Base-by-base conservation (phyloP, 768 basidiomycete genomes). In the Russula virescens region DNA sequence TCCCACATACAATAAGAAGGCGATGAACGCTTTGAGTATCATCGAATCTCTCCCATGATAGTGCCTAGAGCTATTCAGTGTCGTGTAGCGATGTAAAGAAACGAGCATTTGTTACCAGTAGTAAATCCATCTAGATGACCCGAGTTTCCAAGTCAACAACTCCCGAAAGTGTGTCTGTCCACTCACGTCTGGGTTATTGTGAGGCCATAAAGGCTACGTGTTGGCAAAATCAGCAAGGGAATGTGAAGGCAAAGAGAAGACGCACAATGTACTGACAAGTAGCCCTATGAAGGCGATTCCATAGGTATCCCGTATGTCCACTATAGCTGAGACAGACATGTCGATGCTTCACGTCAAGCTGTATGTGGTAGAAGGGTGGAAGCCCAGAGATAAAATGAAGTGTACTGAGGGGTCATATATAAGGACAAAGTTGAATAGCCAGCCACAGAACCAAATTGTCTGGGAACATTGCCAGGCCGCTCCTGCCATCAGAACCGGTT, bases 121-220 rank as follows among this genome's bases (percentile, higher is more conserved):
- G 13, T 62, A 62, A 1, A 13, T 19, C 48, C 61, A 62, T 50
- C 61, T 62, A 34, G 26, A 35, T 5, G 31, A 21, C 9, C 42
- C 42, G 42, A 43, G 38, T 14, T 38, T 38, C 35, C n/a, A 14
- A 43, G 23, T 43, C 40, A 45, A 55, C 2, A 31, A n/a, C 16
- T 35, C 2, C 2, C 26, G 47, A 35, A 26, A 2, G 48, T 14
- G 18, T 50, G 13, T 10, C 3, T 5, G 11, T 45, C 26, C 25
- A 45, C 55, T 62, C 48, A 62, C 61, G 48, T 23, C 28, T 62
- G 61, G 4, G 35, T 8, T 49, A 55, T 23, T 13, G 60, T 55
- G 10, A 61, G 4, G 14, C 60, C 60, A 50, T 49, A 14, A 23
- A 61, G 46, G 2, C 60, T 61, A 34, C 14, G 16, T n/a, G 18